phyloP scores from a whole-genome alignment of 1,284 basidiomycete species.

The Marasmius fiardii region DNA sequence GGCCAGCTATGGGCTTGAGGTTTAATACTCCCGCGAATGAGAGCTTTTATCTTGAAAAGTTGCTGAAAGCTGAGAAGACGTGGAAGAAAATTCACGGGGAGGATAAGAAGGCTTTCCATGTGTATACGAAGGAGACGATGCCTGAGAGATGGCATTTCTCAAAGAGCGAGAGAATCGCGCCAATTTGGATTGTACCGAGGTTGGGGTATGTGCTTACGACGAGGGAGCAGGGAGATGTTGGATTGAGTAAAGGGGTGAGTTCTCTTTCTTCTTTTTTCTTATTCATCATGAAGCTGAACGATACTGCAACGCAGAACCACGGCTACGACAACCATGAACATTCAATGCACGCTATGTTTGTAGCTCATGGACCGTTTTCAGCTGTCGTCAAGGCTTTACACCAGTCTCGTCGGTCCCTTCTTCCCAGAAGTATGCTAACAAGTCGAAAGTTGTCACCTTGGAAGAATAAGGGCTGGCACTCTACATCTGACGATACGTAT shows the following conservation, averaged over 20 bases:
- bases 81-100: constrained; percentile 35
- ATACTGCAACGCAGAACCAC: constrained; percentile 52
- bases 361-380: constrained; percentile 86
- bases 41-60: constrained; percentile 48
- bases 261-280: constrained; percentile 2
- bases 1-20: constrained; percentile 83
- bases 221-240: constrained; percentile 54
- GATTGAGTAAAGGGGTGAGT: constrained; percentile 75
- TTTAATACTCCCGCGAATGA: constrained; percentile 61
- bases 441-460: constrained; percentile 22
- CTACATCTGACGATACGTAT: constrained; percentile 57
- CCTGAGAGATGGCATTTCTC: constrained; percentile 78
- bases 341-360: constrained; percentile 88
- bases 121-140: constrained; percentile 81
- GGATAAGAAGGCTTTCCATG: constrained; percentile 56
- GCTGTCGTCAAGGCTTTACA: constrained; percentile 57
- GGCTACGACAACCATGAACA: constrained; percentile 77
- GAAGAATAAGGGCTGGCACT: constrained; percentile 62
- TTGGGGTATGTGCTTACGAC: constrained; percentile 75
- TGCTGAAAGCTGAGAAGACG: constrained; percentile 46
- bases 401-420: no score
- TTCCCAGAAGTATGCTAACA: background rate
- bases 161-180: constrained; percentile 72
- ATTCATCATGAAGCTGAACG: background rate
- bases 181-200: constrained; percentile 81